phyloP scores from a whole-genome alignment of 2,329 filamentous ascomycete genomes.

The Arthrobotrys conoides region DNA sequence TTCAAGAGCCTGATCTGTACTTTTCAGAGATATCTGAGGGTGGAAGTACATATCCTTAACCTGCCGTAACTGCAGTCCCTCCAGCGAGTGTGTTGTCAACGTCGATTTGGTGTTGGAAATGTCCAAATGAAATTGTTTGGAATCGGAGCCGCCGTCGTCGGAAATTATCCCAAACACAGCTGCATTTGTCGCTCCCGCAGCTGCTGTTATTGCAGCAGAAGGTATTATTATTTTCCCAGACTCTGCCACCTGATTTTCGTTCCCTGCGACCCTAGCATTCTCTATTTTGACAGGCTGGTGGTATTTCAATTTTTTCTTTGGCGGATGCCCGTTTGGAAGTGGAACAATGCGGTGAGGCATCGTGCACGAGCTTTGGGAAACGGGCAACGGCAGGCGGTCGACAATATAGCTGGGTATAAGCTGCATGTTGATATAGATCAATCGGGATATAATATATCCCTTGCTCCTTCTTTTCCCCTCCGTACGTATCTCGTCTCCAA shows the following conservation, averaged over 20 bases:
- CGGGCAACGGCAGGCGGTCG: constrained; percentile 2
- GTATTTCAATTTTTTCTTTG: constrained; percentile 6
- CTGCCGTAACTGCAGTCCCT: constrained; percentile 4
- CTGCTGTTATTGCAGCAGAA: too few species aligned
- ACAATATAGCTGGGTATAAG: constrained; percentile 16
- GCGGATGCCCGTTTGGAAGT: neutral
- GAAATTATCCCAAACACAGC: constrained; percentile 17
- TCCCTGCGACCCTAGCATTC: neutral
- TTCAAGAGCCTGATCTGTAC: constrained; percentile 23
- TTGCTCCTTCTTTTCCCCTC: neutral
- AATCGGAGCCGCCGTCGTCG: constrained; percentile 2
- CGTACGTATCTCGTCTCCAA: neutral
- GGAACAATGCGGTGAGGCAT: constrained; percentile 21
- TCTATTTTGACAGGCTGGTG: neutral
- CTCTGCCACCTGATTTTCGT: neutral
- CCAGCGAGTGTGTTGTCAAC: constrained; percentile 6
- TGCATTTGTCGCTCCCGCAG: neutral
- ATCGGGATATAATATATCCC: constrained; percentile 8
- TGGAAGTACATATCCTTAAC: constrained; percentile 50
- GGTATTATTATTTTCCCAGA: too few species aligned
- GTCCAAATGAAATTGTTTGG: constrained; percentile 12
- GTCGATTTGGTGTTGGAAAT: neutral
- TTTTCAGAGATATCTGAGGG: constrained; percentile 2
- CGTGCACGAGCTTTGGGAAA: constrained; percentile 7
- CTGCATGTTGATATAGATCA: constrained; percentile 17